Conservation (phyloP, 177 flowering plant genomes). For the Viscum album region DNA sequence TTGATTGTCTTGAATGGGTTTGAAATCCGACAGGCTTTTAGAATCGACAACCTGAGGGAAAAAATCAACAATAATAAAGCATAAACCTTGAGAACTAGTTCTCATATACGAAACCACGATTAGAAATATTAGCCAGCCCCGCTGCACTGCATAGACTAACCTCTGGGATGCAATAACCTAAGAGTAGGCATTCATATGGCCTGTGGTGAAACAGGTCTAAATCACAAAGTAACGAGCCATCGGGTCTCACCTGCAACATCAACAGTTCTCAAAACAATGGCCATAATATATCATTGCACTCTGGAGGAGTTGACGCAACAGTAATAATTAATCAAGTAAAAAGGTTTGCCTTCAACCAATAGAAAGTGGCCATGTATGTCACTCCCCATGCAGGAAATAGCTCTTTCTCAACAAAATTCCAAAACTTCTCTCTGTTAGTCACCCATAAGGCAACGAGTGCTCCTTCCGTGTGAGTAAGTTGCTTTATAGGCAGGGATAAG, state of each 20-base stretch:
- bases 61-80: too few species aligned
- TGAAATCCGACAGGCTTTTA: constrained; percentile 14
- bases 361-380: constrained; percentile 34
- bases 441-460: constrained; percentile 92
- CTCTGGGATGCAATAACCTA: constrained; percentile 49
- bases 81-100: not conserved
- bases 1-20: constrained; percentile 31
- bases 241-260: constrained; percentile 51
- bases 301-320: not conserved
- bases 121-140: not conserved
- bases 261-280: not conserved
- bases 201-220: constrained; percentile 84
- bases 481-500: constrained; percentile 72
- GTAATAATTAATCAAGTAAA: not conserved
- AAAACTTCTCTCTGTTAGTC: constrained; percentile 80
- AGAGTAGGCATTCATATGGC: constrained; percentile 82
- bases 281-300: not conserved
- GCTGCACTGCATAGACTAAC: constrained; percentile 23
- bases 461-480: constrained; percentile 59
- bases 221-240: constrained; percentile 69
- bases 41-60: constrained; percentile 25
- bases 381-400: constrained; percentile 84
- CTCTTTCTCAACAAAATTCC: constrained; percentile 67
- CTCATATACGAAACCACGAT: not conserved
- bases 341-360: constrained; percentile 82